Conservation (phyloP, 805 yeast genomes). For the Kuraishia ogatae region DNA sequence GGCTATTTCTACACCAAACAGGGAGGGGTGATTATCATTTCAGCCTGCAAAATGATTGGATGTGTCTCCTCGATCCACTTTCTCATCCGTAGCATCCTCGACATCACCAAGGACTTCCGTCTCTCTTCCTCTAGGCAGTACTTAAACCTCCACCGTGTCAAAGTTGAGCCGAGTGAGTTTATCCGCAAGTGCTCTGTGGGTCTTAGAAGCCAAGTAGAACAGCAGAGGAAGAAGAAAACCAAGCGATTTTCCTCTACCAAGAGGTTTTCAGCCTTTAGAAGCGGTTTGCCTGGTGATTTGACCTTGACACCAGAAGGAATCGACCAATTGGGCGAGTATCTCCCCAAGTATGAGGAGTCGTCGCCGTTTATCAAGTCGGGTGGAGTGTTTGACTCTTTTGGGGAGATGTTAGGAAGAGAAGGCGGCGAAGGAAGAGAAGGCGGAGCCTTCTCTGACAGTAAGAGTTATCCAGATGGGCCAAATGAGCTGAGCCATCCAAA, state of each 20-base stretch:
- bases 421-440: no score
- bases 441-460: no score
- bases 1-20: constrained; percentile 52
- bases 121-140: constrained; percentile 51
- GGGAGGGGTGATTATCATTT: constrained; percentile 38
- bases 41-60: constrained; percentile 38
- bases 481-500: no score
- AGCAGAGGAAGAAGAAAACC: constrained; percentile 16
- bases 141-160: constrained; percentile 52
- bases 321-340: constrained; percentile 25
- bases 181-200: constrained; percentile 55
- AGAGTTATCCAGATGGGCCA: no score
- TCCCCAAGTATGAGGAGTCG: constrained; percentile 10
- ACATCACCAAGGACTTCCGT: constrained; percentile 58
- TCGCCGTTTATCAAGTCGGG: constrained; percentile 19
- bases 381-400: constrained; percentile 14
- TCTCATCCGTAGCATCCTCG: constrained; percentile 48
- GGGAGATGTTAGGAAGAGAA: no score
- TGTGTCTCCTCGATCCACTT: constrained; percentile 37
- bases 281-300: constrained; percentile 41
- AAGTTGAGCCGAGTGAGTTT: constrained; percentile 52
- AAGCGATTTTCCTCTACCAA: constrained; percentile 20
- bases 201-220: constrained; percentile 27
- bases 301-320: constrained; percentile 40
- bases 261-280: constrained; percentile 41